Evolutionary conservation across 164 flowering plant genomes (phyloP), one percentile per base, ranked within the genome.

Genomic region (Piper betle): DNA sequence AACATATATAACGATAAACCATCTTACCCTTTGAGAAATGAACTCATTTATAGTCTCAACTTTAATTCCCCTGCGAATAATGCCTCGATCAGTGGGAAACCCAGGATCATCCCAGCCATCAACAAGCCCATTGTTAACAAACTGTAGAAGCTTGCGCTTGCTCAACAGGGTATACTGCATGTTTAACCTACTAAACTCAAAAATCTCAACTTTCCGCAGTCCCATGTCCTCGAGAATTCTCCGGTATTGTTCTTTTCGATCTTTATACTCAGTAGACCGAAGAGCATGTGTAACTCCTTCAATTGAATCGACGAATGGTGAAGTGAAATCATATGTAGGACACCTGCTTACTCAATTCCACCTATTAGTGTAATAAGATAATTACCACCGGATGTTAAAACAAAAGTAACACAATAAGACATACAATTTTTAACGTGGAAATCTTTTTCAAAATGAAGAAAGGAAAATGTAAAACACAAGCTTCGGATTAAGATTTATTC

Each of bases 81-180:
- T 90, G 56, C 98, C 97, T 70, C 86, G 97, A 53, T 90, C 97
- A 42, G 97, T 93, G 1, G 94, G 97, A 73, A 93, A 93, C 37
- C 96, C 88, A 68, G 97, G 81, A 80, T 93, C 98, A 73, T 93
- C 96, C 98, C 98, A 93, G n/a, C 98, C 94, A 53, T 87, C 94
- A 62, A 93, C 98, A 73, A 76, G 80, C 18, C 92, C 97, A 68
- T 90, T 81, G 57, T 86, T 81, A 57, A 93, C 98, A n/a, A n/a
- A 93, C 94, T 96, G 90, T 6, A 87, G 82, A 72, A 89, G 96
- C 78, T 92, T 87, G 5, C 98, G 88, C 78, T 92, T 92, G 77
- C 98, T 90, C 39, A 93, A 84, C 72, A 93, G 88, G n/a, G 98
- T 93, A 62, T 93, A 90, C 0, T 87, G 96, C 91, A 90, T 78